Percentiles rank a stretch among this genome's conserved stretches.
Conservation (phyloP, 2,329 filamentous ascomycete species). For the Sporothrix schenckii region DNA sequence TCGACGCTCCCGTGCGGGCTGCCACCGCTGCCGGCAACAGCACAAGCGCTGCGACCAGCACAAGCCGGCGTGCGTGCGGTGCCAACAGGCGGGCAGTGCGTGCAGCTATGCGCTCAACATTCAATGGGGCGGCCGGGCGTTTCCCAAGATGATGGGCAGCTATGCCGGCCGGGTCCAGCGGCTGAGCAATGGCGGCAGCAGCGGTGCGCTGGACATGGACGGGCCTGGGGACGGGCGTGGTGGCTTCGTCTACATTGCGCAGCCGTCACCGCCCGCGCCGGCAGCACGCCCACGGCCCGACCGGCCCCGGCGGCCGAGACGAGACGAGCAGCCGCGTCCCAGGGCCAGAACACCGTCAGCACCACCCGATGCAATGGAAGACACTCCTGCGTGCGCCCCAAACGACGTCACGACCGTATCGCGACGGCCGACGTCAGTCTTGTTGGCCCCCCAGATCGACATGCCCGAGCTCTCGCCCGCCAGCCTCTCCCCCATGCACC, state of each 20-base stretch:
- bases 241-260: constrained; percentile 27
- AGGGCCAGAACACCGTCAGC: neutral
- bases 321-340: neutral
- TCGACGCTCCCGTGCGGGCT: constrained; percentile 27
- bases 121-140: constrained; percentile 33
- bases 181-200: constrained; percentile 10
- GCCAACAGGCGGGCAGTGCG: constrained; percentile 51
- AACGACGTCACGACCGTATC: neutral
- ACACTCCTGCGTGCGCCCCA: neutral
- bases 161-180: constrained; percentile 29
- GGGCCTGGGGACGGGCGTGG: neutral
- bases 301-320: neutral
- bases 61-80: constrained; percentile 55
- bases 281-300: neutral
- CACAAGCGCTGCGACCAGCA: constrained; percentile 51
- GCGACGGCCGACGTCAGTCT: neutral
- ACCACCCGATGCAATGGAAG: neutral
- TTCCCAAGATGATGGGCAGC: constrained; percentile 30
- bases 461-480: neutral
- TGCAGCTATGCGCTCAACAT: constrained; percentile 42
- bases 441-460: neutral
- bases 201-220: neutral
- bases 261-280: neutral
- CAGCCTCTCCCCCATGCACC: constrained; percentile 21
- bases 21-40: constrained; percentile 31